phyloP scores from a whole-genome alignment of 176 grass and related monocot species.

The Aegilops bicornis region DNA sequence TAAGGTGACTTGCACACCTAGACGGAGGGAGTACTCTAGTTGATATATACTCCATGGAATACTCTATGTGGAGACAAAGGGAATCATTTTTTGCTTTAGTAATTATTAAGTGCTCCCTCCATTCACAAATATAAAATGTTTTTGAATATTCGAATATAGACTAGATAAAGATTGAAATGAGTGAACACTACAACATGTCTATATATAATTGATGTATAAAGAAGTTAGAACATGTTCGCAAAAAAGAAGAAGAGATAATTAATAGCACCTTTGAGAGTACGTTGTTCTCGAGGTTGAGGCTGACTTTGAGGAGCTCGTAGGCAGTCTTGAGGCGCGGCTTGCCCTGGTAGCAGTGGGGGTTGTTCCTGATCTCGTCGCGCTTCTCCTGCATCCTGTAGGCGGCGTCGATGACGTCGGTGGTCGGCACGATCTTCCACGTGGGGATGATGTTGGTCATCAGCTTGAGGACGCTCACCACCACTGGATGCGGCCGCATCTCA shows the following conservation, averaged over 20 bases:
- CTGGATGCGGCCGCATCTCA: conserved; percentile 54
- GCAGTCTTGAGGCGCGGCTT: conserved; percentile 57
- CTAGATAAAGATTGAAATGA: no score
- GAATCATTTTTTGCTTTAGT: neutral
- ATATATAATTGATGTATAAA: no score
- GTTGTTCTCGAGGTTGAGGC: conserved; percentile 43
- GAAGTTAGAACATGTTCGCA: no score
- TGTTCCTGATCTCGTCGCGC: conserved; percentile 57
- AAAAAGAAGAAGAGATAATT: neutral
- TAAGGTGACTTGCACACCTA: no score
- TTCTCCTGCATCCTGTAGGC: conserved; percentile 47
- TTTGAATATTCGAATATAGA: no score
- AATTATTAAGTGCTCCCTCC: no score
- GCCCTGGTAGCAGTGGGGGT: conserved; percentile 57
- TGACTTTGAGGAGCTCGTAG: conserved; percentile 44
- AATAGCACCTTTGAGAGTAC: conserved; percentile 42
- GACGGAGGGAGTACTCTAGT: no score
- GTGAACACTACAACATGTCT: no score
- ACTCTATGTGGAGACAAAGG: neutral
- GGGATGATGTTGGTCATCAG: conserved; percentile 52
- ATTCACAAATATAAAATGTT: no score
- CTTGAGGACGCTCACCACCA: conserved; percentile 45
- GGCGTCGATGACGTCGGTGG: conserved; percentile 54
- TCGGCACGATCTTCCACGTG: conserved; percentile 72
- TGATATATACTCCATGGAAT: neutral